Evolutionary conservation across 768 basidiomycete genomes (phyloP).

Genomic region (Amanita pallidorosea): DNA sequence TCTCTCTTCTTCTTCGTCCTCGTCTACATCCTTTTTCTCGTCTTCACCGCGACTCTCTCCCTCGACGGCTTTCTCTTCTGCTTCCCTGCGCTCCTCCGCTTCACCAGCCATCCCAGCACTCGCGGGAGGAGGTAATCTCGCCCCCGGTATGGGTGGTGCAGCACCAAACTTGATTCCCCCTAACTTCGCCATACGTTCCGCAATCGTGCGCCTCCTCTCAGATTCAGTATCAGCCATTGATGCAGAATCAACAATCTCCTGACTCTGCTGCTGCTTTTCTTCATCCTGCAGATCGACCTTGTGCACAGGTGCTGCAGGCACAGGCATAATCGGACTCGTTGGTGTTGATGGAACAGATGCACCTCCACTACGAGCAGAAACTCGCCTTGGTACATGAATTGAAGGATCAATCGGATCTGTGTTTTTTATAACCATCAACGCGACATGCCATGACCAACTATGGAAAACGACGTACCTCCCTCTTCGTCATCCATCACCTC

Average conservation of each 20-base stretch:
- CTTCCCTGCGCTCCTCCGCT: constrained; percentile 11
- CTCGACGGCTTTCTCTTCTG: constrained; percentile 12
- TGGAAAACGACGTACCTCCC: constrained; percentile 34
- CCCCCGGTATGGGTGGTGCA: constrained; percentile 36
- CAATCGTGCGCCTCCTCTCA: constrained; percentile 58
- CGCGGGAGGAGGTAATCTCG: constrained; percentile 21
- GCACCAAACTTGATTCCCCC: constrained; percentile 80
- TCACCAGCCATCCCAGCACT: constrained; percentile 5
- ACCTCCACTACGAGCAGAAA: not conserved
- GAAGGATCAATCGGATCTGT: constrained; percentile 62
- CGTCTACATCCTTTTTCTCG: constrained; percentile 13
- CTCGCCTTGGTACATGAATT: constrained; percentile 43
- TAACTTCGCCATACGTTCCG: constrained; percentile 90
- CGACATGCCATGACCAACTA: not conserved
- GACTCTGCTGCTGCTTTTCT: constrained; percentile 15
- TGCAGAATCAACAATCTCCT: not conserved
- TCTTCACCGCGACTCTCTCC: constrained; percentile 24
- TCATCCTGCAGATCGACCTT: constrained; percentile 14
- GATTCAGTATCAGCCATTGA: constrained; percentile 34
- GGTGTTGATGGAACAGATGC: too few relatives aligned
- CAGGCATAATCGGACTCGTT: not conserved
- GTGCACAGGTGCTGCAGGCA: not conserved
- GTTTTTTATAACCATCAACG: not conserved
- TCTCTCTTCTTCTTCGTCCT: constrained; percentile 54
- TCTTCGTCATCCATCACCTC: constrained; percentile 54